Base-by-base conservation (phyloP, 176 grass and related monocot species). In the Oryza punctata region DNA sequence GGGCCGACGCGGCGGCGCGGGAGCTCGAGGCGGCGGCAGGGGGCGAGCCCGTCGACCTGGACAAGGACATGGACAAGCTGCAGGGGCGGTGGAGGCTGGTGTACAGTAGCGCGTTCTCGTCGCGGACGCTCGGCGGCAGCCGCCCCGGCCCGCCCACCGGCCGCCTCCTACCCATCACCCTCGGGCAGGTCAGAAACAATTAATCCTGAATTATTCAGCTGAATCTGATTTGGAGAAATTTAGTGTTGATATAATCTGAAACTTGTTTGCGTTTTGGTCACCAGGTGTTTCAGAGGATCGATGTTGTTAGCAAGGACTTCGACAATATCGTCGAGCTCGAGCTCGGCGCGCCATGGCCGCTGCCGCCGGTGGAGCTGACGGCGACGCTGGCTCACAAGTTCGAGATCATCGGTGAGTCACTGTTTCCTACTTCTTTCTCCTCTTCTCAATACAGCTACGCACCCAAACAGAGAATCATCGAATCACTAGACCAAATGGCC, bases 101-200 rank as follows among this genome's bases (percentile, higher is more conserved):
- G 28, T 98, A 93, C 75, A 98, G 95, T 87, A 98, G 92, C 81
- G 95, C 76, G n/a, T 98, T 93, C 90, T 98, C 95, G 25, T 93
- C 90, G 66, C 78, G 91, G 75, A 91, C 90, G 19, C 78, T 98
- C 3, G 95, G 95, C 64, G 95, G 95, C 43, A 98, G 92, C 86
- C 90, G 95, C 1, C 95, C 95, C 6, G 95, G 95, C 46, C 95
- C 90, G 43, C 90, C 95, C 12, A 94, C 73, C 11, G 92, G 95
- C 3, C 75, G 92, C 0, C 92, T 97, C 33, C 78, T 98, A 27
- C 95, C 95, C 5, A 85, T 98, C 73, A 91, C 90, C 16, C 95
- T 98, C 18, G 92, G 95, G 33, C 92, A 88, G 83, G 92, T 94
- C 50, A 69, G 47, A 6, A 41, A 63, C 24, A 64, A 26, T 7